Percentiles rank a stretch among this genome's conserved stretches.
phyloP scores from a whole-genome alignment of 2,329 filamentous ascomycete species.

The Macrophomina phaseolina region DNA sequence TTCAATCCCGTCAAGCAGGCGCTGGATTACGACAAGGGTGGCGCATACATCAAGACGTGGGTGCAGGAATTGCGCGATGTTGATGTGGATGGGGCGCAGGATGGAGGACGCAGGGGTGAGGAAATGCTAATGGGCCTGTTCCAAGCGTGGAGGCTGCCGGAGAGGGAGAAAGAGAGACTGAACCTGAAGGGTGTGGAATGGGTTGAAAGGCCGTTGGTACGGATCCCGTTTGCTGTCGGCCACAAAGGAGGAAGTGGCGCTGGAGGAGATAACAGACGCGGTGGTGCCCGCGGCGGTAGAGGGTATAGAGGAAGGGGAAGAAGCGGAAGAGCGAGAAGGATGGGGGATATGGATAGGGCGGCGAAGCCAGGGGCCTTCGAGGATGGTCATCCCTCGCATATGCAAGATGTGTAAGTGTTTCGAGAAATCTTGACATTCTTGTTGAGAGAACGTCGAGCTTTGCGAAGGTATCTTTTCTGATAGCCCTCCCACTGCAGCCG shows the following conservation, averaged over 20 bases:
- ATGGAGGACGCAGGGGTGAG: constrained; percentile 32
- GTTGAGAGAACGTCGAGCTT: background rate
- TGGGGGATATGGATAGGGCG: constrained; percentile 30
- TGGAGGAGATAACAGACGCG: constrained; percentile 29
- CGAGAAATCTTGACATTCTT: background rate
- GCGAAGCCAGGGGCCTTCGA: constrained; percentile 1
- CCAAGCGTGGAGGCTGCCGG: constrained; percentile 70
- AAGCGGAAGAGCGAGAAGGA: constrained; percentile 25
- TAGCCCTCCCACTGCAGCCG: background rate
- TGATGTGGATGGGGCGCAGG: constrained; percentile 41
- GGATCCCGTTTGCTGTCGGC: constrained; percentile 67
- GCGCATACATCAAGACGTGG: constrained; percentile 75
- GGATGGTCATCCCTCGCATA: background rate
- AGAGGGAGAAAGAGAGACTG: constrained; percentile 62
- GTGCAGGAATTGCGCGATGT: constrained; percentile 68
- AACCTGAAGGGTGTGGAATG: constrained; percentile 65
- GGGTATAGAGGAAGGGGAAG: constrained; percentile 30
- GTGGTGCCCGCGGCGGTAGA: constrained; percentile 37
- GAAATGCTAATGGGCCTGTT: constrained; percentile 65
- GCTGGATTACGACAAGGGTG: constrained; percentile 74
- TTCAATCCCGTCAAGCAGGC: constrained; percentile 86
- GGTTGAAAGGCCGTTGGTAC: constrained; percentile 70
- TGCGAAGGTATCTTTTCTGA: background rate
- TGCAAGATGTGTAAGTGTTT: background rate
- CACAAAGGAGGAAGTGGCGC: constrained; percentile 46